phyloP scores from a whole-genome alignment of 2,329 filamentous ascomycete species.

The Phyllosticta ampelicida region DNA sequence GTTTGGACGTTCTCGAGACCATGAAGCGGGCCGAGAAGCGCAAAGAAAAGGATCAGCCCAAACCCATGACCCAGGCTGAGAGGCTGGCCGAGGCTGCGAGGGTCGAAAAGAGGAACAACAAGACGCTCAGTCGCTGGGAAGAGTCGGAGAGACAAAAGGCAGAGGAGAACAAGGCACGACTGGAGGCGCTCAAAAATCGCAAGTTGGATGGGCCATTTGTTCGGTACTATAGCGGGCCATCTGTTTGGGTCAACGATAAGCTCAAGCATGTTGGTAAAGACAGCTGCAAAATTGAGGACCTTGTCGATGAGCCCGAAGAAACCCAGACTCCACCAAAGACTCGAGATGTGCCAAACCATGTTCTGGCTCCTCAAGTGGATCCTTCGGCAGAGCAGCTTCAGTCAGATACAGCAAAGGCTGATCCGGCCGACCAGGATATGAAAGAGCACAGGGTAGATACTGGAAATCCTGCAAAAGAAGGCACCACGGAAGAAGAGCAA shows the following conservation, averaged over 20 bases:
- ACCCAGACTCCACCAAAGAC: not conserved
- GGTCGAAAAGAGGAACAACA: constrained; percentile 77
- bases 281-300: constrained; percentile 25
- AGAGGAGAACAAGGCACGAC: constrained; percentile 68
- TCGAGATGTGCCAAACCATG: not conserved
- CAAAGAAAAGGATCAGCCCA: constrained; percentile 64
- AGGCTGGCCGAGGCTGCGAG: constrained; percentile 70
- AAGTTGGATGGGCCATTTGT: constrained; percentile 82
- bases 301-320: constrained; percentile 17
- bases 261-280: constrained; percentile 52
- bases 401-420: not conserved
- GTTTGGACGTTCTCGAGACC: constrained; percentile 57
- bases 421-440: not conserved
- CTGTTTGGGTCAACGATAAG: constrained; percentile 67
- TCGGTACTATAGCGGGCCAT: constrained; percentile 87
- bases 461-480: not conserved
- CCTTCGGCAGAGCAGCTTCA: not conserved
- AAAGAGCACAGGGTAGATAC: not conserved
- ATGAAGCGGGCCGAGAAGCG: constrained; percentile 52
- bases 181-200: constrained; percentile 79
- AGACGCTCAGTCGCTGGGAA: constrained; percentile 89
- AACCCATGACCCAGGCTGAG: constrained; percentile 77
- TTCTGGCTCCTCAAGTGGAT: not conserved
- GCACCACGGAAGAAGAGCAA: not conserved
- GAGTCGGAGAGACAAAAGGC: constrained; percentile 81